Evolutionary conservation across 371 early-diverging fungal species (phyloP), one percentile per base, ranked within the genome.

Genomic region (Dichotomocladium elegans): DNA sequence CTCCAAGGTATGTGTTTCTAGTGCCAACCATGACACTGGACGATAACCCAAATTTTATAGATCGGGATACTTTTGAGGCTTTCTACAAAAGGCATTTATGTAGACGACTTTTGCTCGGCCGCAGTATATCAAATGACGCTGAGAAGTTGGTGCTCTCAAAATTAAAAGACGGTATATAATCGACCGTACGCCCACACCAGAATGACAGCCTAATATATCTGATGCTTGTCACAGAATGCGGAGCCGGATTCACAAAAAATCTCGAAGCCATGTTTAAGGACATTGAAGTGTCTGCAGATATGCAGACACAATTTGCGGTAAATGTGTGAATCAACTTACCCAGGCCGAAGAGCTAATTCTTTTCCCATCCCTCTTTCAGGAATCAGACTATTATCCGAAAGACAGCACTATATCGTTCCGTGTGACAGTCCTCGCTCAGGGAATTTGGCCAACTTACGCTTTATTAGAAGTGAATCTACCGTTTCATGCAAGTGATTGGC

Each of bases 251-350:
- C 60, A 96, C 96, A 7, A 88, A 86, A 51, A 87, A 90, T 26
- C 68, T 96, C 21, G 96, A 97, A 54, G 91, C 85, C 14, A 98
- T 95, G 97, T 91, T 96, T 63, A 88, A 83, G 48, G 97, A 96
- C 61, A 88, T 95, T 59, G 81, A 85, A 29, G 55, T 89, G 1
- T 95, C 95, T 0, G 60, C 58, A 15, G 95, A 96, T 31, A 59
- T 91, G 33, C 68, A 72, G 48, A 48, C 34, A 12, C 69, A 66
- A n/a, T 89, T 90, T 55, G 76, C 68, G 24, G 80, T 90, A 41
- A 24, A 21, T 21, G 21, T 37, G 14, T 10, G 15, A 37, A 9
- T 21, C n/a, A n/a, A n/a, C n/a, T n/a, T n/a, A n/a, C n/a, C n/a
- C 2, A 2, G 21, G 15, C 7, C 10, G n/a, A 2, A 10, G n/a